Base-by-base conservation (phyloP, 441 rosid genomes). In the Bruguiera hainesii region DNA sequence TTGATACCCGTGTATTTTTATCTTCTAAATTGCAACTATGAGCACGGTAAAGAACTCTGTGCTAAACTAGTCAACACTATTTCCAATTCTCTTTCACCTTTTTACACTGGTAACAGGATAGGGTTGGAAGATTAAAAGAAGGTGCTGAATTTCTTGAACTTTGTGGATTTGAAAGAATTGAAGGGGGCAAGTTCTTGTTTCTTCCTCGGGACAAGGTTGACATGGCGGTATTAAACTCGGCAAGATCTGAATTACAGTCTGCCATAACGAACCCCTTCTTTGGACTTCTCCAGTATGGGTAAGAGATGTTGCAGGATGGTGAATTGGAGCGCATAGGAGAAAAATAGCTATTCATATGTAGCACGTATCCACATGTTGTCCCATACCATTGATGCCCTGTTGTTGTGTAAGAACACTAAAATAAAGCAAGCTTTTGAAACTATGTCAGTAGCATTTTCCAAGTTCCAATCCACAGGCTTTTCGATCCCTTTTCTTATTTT, bases 191-290 rank as follows among this genome's bases (percentile, higher is more conserved):
- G 76, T 89, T 89, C 85, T 72, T 95, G 79, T 84, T 89, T 78
- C 80, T 95, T 23, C 68, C 88, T 1, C 81, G 93, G 71, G 89
- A 90, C 67, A 95, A 87, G 84, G 89, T 92, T 20, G 93, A 95
- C 71, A 60, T 80, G 80, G 81, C 82, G 11, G 80, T 92, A 62
- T 75, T 95, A 75, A 89, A 90, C 74, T 79, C 90, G 39, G 99
- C 96, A 33, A 97, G 97, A 68, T 75, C 97, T 2, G 99, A 90
- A 81, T 89, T 95, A 48, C 89, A 81, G 79, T 95, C 98, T 56
- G 99, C 98, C 10, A 87, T 95, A 33, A 95, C 84, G 66, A 95
- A 95, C 73, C 99, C 98, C 59, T 95, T 88, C 76, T 92, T 92
- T 6, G 98, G 98, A 65, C 85, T 95, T 64, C 93, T 95, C 69